phyloP scores from a whole-genome alignment of 1,284 basidiomycete genomes.

The Trichosporon inkin region DNA sequence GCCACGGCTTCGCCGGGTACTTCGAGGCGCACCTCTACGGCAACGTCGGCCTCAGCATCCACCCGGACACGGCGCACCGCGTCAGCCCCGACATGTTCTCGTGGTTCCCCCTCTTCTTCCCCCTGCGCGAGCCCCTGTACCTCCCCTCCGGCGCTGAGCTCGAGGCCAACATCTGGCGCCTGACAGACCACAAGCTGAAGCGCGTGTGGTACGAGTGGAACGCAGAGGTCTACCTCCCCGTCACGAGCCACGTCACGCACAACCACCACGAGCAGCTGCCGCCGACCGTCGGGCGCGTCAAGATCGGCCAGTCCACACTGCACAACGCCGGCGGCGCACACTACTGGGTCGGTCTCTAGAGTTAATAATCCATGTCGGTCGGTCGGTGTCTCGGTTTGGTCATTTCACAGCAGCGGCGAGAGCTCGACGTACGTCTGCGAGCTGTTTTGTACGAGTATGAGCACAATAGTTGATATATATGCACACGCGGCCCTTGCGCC shows the following conservation, averaged over 20 bases:
- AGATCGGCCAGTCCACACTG: constrained; percentile 86
- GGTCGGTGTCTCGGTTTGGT: no score
- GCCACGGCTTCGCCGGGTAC: constrained; percentile 96
- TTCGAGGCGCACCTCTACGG: constrained; percentile 93
- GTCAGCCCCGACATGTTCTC: constrained; percentile 93
- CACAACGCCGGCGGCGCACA: constrained; percentile 86
- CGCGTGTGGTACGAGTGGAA: constrained; percentile 98
- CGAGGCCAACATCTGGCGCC: constrained; percentile 88
- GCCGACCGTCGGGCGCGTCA: constrained; percentile 54
- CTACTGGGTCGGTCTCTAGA: constrained; percentile 80
- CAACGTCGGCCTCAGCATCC: constrained; percentile 85
- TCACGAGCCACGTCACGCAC: constrained; percentile 30
- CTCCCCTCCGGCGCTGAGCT: constrained; percentile 87
- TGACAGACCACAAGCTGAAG: constrained; percentile 67
- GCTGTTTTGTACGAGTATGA: no score
- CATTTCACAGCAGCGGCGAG: no score
- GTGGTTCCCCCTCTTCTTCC: constrained; percentile 99
- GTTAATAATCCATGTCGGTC: background rate
- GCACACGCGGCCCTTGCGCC: no score
- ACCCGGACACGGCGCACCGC: constrained; percentile 76
- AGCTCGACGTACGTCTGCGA: no score
- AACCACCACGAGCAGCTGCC: constrained; percentile 1
- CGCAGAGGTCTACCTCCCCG: constrained; percentile 79
- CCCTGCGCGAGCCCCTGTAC: constrained; percentile 88
- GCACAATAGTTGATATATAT: no score